phyloP scores from a whole-genome alignment of 129 eudicot genomes.

The Mikania micrantha region DNA sequence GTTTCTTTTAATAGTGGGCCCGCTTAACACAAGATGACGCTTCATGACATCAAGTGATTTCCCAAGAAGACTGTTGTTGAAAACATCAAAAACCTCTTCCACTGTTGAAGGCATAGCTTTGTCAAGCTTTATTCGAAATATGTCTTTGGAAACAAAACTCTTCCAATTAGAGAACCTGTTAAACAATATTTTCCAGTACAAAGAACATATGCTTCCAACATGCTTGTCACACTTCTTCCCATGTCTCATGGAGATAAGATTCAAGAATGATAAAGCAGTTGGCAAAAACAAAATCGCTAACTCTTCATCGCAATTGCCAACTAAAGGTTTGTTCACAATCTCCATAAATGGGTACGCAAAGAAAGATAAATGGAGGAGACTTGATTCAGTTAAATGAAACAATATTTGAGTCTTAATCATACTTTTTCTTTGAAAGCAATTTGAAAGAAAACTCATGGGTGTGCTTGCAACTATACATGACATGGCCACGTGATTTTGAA shows the following conservation, averaged over 20 bases:
- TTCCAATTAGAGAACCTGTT: constrained; percentile 65
- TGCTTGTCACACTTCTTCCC: constrained; percentile 32
- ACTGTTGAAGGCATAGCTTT: constrained; percentile 33
- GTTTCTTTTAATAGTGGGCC: constrained; percentile 25
- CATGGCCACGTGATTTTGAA: constrained; percentile 38
- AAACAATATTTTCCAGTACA: constrained; percentile 45
- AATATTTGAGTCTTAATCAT: constrained; percentile 43
- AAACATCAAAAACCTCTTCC: constrained; percentile 40
- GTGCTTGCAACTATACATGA: constrained; percentile 50
- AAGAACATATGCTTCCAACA: constrained; percentile 25
- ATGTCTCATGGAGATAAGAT: constrained; percentile 25
- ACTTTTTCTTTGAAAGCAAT: constrained; percentile 42
- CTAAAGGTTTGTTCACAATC: constrained; percentile 29
- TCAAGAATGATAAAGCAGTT: constrained; percentile 46
- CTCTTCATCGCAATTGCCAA: constrained; percentile 39
- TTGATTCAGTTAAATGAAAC: constrained; percentile 40
- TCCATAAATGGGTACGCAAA: constrained; percentile 50
- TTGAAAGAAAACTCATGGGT: constrained; percentile 47
- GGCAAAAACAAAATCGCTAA: constrained; percentile 65
- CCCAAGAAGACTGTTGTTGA: constrained; percentile 62
- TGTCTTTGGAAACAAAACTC: constrained; percentile 43
- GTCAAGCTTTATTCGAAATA: constrained; percentile 41
- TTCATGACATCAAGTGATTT: constrained; percentile 45
- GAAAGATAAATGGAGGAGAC: constrained; percentile 61
- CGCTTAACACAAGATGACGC: constrained; percentile 30